Base-by-base conservation (phyloP, 306 rosid genomes). In the Quercus glauca region DNA sequence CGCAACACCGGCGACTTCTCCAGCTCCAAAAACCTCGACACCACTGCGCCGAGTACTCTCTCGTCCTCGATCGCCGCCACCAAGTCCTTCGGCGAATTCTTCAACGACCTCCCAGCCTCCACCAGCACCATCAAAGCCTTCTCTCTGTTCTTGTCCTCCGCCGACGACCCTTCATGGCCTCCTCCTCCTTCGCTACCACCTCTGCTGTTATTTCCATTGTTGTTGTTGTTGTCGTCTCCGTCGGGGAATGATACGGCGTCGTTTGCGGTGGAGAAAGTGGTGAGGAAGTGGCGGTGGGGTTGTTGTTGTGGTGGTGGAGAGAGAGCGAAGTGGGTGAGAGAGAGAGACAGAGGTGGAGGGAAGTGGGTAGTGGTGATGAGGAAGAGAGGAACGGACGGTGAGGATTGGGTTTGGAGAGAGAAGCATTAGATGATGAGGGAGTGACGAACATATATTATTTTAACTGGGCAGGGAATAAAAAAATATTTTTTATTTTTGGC, bases 1-100 rank as follows among this genome's bases (percentile, higher is more conserved):
- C 26, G 26, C 26, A 25, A 0, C 26, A 25, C 26, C 26, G 1
- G 26, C 2, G 2, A 25, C 26, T 25, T 25, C 26, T 25, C 26
- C 26, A 25, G 2, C 26, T 25, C 28, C 3, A 26, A 26, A 26
- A 26, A 26, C 3, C 3, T 77, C 2, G 76, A 68, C 25, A 92
- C 91, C 3, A 95, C 98, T 5, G 90, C 67, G 1, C 91, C 97
- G 98, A 2, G 98, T 56, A 95, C 88, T 87, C 86, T 85, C 3
- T 96, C 92, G 0, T 81, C 95, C 85, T 91, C 83, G 68, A 91
- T 81, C 69, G 98, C 98, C 21, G 86, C 85, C 28, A 88, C 95
- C 88, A 95, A 63, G 77, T 95, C 99, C 65, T 79, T 83, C 1
- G 99, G 99, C 67, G 92, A 15, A 71, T 81, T 87, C 76, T 92